Evolutionary conservation across 225 moss, liverwort and hornwort genomes (phyloP), one percentile per base, ranked within the genome.

Genomic region (Sphagnum tenellum): DNA sequence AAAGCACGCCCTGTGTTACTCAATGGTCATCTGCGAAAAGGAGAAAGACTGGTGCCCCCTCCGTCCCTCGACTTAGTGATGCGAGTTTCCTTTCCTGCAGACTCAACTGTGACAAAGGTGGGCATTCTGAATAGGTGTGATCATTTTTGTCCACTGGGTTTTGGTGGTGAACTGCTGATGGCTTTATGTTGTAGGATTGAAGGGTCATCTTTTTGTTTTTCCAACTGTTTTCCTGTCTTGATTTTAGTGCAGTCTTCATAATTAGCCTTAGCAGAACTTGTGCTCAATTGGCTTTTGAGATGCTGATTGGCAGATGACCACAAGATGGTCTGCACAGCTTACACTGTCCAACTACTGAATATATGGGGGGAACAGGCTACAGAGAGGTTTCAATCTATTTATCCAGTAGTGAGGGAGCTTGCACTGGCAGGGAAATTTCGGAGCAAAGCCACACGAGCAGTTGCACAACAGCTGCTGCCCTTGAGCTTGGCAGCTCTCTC

Each of bases 391-490:
- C 89, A 83, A 76, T 77, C 74, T 62, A 67, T 99, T 44, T 99
- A 90, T 64, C 92, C 92, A 66, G 70, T 99, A 54, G 61, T 99
- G 48, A 99, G 74, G 73, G 93, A 99, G 77, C 81, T 99, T 60
- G 77, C 87, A 5, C 72, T 93, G 60, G 80, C 86, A 50, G 98
- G 98, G 49, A 67, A 79, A 2, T 61, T 62, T 45, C 87, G 82
- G 56, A 93, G 87, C 71, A 98, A 92, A 79, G 67, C 77, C 3
- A 91, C 89, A 49, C 87, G 81, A 69, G 89, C 90, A 58, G 93
- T 93, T 48, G 90, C 98, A 51, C 98, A 90, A 75, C 98, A 99
- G 72, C 80, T 99, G 59, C 78, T 99, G 62, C 85, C 90, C 12
- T 72, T 90, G 68, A 81, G 86, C 64, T 68, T 93, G 45, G 71